Evolutionary conservation across 2,329 filamentous ascomycete species (phyloP).

Genomic region (Eutypa lata): DNA sequence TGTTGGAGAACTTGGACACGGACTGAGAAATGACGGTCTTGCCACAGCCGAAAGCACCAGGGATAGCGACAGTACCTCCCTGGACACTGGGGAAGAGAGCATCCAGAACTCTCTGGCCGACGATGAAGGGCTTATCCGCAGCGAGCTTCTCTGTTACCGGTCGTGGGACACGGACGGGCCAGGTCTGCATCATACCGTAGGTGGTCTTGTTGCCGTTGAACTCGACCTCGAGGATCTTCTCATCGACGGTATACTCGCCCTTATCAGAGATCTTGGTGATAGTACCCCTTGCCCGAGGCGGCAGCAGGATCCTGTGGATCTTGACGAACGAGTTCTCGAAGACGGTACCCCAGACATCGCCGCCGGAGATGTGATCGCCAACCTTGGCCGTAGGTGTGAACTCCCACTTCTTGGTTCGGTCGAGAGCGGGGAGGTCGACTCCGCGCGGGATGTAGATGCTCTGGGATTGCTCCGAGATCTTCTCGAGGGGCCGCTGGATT

Average conservation of each 20-base stretch:
- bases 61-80: slow-evolving; percentile 96
- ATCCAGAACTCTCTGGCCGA: slow-evolving; percentile 94
- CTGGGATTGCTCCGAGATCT: slow-evolving; percentile 72
- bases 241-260: slow-evolving; percentile 89
- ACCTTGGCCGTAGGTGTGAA: slow-evolving; percentile 91
- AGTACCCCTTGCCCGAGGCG: slow-evolving; percentile 83
- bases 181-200: slow-evolving; percentile 97
- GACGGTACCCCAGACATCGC: slow-evolving; percentile 92
- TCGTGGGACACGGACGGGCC: slow-evolving; percentile 94
- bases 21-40: slow-evolving; percentile 99
- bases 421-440: slow-evolving; percentile 81
- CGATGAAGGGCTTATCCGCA: slow-evolving; percentile 86
- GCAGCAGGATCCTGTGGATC: slow-evolving; percentile 89
- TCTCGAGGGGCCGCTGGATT: slow-evolving; percentile 91
- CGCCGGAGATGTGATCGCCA: slow-evolving; percentile 93
- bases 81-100: slow-evolving; percentile 95
- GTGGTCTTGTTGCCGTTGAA: slow-evolving; percentile 95
- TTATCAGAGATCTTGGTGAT: slow-evolving; percentile 88
- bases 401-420: slow-evolving; percentile 93
- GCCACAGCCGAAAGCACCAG: slow-evolving; percentile 95
- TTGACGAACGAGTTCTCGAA: slow-evolving; percentile 94
- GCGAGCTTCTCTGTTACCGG: slow-evolving; percentile 89
- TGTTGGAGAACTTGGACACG: slow-evolving; percentile 99
- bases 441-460: slow-evolving; percentile 98
- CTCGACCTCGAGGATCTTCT: slow-evolving; percentile 92